These are phyloP conservation scores for Xylaria grammica DNA, from an alignment of 495 filamentous ascomycete species.

Conservation along the genomic window DNA sequence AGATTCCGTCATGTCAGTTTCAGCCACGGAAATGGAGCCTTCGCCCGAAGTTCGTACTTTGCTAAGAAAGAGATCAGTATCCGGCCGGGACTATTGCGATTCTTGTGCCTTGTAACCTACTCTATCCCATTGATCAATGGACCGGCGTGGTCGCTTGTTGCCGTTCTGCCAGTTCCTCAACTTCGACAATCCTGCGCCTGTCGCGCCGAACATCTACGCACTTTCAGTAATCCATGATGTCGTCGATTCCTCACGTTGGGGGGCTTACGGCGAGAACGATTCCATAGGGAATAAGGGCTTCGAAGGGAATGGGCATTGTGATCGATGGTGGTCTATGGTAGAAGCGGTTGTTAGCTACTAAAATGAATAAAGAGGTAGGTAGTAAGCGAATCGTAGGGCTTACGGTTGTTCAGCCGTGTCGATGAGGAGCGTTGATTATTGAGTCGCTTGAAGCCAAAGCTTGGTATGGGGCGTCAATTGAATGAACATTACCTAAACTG, in stretches of 20 bases:
- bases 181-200: constrained; percentile 74
- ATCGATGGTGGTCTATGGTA: constrained; percentile 22
- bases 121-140: constrained; percentile 89
- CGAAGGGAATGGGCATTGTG: constrained; percentile 94
- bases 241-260: constrained; percentile 22
- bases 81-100: not conserved
- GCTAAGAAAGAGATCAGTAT: constrained; percentile 57
- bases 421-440: constrained; percentile 15
- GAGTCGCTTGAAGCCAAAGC: not conserved
- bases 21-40: not conserved
- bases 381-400: not conserved
- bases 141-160: constrained; percentile 82
- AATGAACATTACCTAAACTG: no score
- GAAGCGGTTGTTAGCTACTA: not conserved
- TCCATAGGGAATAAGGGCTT: constrained; percentile 91
- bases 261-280: constrained; percentile 82
- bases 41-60: constrained; percentile 63
- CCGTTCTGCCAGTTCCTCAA: constrained; percentile 83
- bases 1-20: constrained; percentile 39
- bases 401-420: constrained; percentile 13
- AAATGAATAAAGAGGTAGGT: not conserved
- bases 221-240: constrained; percentile 11
- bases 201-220: constrained; percentile 85
- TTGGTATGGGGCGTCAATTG: constrained; percentile 18
- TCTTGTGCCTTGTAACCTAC: constrained; percentile 59